phyloP scores from a whole-genome alignment of 2,329 filamentous ascomycete species.

The Fusarium sp. region DNA sequence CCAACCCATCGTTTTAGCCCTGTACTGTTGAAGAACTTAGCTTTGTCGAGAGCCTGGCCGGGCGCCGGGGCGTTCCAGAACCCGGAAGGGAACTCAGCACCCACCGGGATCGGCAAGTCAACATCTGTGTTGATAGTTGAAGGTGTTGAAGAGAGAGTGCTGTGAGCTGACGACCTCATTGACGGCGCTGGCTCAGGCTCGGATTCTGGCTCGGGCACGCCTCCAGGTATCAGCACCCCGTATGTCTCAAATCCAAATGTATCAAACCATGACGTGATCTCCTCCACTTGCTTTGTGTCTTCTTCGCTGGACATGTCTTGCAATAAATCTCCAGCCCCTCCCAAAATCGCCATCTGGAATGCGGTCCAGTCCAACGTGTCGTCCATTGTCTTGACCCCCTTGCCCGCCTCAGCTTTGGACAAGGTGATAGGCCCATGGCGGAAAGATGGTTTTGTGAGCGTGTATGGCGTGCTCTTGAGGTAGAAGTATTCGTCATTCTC shows the following conservation, averaged over 20 bases:
- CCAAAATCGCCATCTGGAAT: conserved; percentile 74
- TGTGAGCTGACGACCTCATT: conserved; percentile 42
- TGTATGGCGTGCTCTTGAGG: conserved; percentile 62
- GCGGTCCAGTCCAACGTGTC: conserved; percentile 71
- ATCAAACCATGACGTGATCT: conserved; percentile 65
- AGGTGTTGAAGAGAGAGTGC: conserved; percentile 46
- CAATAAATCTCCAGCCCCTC: conserved; percentile 66
- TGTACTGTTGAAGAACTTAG: conserved; percentile 51
- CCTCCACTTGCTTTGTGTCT: conserved; percentile 58
- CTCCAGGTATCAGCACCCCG: conserved; percentile 55
- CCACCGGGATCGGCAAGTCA: conserved; percentile 56
- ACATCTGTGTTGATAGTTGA: conserved; percentile 51
- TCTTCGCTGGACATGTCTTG: conserved; percentile 59
- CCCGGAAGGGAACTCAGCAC: conserved; percentile 51
- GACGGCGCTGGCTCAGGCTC: conserved; percentile 25
- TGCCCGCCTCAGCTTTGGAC: conserved; percentile 58
- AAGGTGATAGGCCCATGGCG: conserved; percentile 69
- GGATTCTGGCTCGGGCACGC: conserved; percentile 2
- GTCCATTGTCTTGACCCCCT: conserved; percentile 57
- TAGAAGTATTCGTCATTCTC: conserved; percentile 62
- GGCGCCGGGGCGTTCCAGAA: conserved; percentile 50
- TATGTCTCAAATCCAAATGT: conserved; percentile 61
- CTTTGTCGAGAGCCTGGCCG: conserved; percentile 45
- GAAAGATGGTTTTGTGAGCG: conserved; percentile 62
- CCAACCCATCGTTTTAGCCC: conserved; percentile 54